These are phyloP conservation scores for Medicago lupulina DNA, from an alignment of 306 rosid genomes.

Conservation along the genomic window DNA sequence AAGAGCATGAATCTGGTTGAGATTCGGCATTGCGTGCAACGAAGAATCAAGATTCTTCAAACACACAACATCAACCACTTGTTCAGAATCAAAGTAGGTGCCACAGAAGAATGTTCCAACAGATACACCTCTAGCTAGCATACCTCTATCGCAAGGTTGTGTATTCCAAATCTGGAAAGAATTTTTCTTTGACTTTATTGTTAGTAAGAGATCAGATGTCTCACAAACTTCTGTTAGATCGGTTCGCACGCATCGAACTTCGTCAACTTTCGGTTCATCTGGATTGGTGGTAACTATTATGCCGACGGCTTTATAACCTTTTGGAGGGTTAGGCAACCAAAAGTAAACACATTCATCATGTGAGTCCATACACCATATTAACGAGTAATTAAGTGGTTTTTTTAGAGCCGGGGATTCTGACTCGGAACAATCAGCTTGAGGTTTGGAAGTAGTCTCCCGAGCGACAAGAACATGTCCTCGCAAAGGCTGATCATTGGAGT, in stretches of 20 bases:
- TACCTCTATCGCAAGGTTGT: slow-evolving; percentile 74
- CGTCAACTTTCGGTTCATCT: slow-evolving; percentile 64
- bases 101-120: slow-evolving; percentile 83
- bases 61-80: slow-evolving; percentile 61
- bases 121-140: slow-evolving; percentile 67
- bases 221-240: slow-evolving; percentile 89
- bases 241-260: slow-evolving; percentile 73
- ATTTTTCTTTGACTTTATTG: slow-evolving; percentile 52
- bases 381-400: slow-evolving; percentile 65
- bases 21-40: slow-evolving; percentile 74
- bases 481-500: slow-evolving; percentile 63
- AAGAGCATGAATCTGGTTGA: slow-evolving; percentile 78
- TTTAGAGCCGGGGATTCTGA: slow-evolving; percentile 58
- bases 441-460: slow-evolving; percentile 48
- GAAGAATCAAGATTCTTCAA: slow-evolving; percentile 73
- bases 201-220: slow-evolving; percentile 51
- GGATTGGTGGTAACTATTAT: slow-evolving; percentile 62
- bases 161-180: slow-evolving; percentile 71
- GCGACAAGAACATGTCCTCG: slow-evolving; percentile 80
- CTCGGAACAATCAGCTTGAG: slow-evolving; percentile 30
- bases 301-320: slow-evolving; percentile 84
- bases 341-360: slow-evolving; percentile 68
- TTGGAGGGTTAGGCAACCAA: slow-evolving; percentile 89
- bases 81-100: slow-evolving; percentile 49
- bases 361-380: slow-evolving; percentile 73